Evolutionary conservation across 768 basidiomycete genomes (phyloP).

Genomic region (Boletellus ananas): DNA sequence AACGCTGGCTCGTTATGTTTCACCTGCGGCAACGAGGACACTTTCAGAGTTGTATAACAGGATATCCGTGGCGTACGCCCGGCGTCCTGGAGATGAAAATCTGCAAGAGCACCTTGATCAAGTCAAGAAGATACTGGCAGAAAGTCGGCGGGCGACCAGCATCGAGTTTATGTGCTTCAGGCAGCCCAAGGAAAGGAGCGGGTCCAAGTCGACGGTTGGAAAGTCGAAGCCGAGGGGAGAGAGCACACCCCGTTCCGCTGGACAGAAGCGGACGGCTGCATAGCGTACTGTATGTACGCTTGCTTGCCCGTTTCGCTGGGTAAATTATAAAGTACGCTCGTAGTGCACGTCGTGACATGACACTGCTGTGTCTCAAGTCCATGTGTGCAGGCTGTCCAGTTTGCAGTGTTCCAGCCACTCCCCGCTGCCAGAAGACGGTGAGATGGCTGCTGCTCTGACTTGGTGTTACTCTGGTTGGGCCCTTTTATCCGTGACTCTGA

Average conservation of each 20-base stretch:
- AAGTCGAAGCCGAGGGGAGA: constrained; percentile 22
- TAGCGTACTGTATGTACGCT: neutral
- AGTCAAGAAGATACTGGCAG: constrained; percentile 86
- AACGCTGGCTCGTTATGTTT: constrained; percentile 85
- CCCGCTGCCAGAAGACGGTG: too few species aligned
- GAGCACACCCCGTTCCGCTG: constrained; percentile 11
- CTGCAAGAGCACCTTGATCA: constrained; percentile 84
- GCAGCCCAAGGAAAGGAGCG: constrained; percentile 49
- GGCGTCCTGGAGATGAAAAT: constrained; percentile 81
- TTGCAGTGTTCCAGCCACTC: too few species aligned
- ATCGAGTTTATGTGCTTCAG: constrained; percentile 95
- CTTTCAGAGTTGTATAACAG: constrained; percentile 91
- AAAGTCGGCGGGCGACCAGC: constrained; percentile 85
- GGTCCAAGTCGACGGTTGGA: constrained; percentile 11
- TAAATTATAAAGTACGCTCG: neutral
- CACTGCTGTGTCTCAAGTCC: neutral
- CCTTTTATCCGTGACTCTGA: too few species aligned
- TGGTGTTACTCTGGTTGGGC: too few species aligned
- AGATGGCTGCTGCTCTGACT: too few species aligned
- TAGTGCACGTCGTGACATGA: neutral
- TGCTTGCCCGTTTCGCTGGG: neutral
- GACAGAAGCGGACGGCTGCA: constrained; percentile 17
- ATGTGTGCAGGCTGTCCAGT: too few species aligned
- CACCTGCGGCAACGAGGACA: constrained; percentile 71
- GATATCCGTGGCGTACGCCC: constrained; percentile 89